Base-by-base conservation (phyloP, 2,329 filamentous ascomycete genomes). In the Scortechinia acanthostroma region DNA sequence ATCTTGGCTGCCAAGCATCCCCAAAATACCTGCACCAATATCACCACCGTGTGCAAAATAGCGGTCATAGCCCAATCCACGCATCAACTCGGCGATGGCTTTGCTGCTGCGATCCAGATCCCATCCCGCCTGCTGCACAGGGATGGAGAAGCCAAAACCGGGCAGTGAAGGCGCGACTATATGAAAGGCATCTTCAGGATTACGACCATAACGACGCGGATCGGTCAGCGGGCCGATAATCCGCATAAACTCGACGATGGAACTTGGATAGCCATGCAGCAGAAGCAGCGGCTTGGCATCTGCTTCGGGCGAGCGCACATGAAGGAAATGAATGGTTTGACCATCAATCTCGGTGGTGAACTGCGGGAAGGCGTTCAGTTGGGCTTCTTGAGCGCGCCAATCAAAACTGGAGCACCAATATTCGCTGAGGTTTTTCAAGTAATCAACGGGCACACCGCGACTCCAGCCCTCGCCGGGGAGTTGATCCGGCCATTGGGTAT, bases 1-100 rank as follows among this genome's bases (percentile, higher is more conserved):
- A 37, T 51, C 43, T 21, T 47, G 25, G 23, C 10, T 42, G 2
- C 23, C 48, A 22, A 50, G 45, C 16, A 40, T 22, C 15, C 40
- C 46, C 2, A 44, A 33, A 22, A 51, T 49, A 4, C 15, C 30
- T 42, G 2, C 6, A 28, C 13, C 30, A 22, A 16, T 14, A 14
- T 42, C 20, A 2, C 42, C 23, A 22, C 20, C 22, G 10, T 22
- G 2, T 22, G 10, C 6, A 17, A 30, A 10, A n/a, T 10, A 30
- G 10, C n/a, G 10, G 25, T 10, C 10, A n/a, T 30, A 30, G 25
- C 25, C 25, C 25, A 30, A n/a, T n/a, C n/a, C 25, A n/a, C 10
- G 10, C 25, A 30, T 30, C n/a, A 30, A n/a, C 10, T 10, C n/a
- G 10, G 10, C n/a, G 25, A 10, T 10, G 25, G 25, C 25, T 10